Base-by-base conservation (phyloP, 2,329 filamentous ascomycete species). In the Blumeria hordei region DNA sequence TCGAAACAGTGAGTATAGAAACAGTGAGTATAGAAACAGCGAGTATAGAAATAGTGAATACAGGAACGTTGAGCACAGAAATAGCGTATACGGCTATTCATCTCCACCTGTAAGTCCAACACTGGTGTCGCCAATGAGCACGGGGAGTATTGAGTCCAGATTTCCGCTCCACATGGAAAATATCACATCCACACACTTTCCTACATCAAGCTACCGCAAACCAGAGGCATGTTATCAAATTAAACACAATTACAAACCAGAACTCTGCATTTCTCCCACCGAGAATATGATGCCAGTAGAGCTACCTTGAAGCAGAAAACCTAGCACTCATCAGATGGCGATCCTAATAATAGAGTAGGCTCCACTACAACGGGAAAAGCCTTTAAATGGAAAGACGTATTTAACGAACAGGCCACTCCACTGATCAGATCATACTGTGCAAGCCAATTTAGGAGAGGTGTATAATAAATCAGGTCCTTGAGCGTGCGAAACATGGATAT, bases 51-150 rank as follows among this genome's bases (percentile, higher is more conserved):
- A 28, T 28, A 28, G 21, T 28, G 21, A 28, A 28, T 28, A 28
- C 21, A 43, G 11, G 39, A 43, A 6, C 18, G 39, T 6, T 55
- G 62, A 49, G 49, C 53, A 51, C 37, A 54, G 21, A 53, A 53
- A 37, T 56, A 37, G 18, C 12, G 39, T 5, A 6, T 43, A 43
- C 11, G 14, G 18, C 14, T n/a, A n/a, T 43, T n/a, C 39, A 8
- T 12, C 18, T 45, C 51, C 50, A n/a, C 54, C 56, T 21, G 39
- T n/a, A 36, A 56, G 45, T 51, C 54, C 57, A 7, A 10, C 32
- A n/a, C 39, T 43, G 6, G 18, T 14, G 14, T 14, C 18, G 39
- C 39, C 39, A 6, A 43, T 43, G 6, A 43, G 39, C 39, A 43
- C 39, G 18, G 12, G 39, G 14, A 16, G 18, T 16, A 6, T 16